These are phyloP conservation scores for Trichomonascus vanleenenianus DNA, from an alignment of 805 yeast genomes.

Conservation along the genomic window DNA sequence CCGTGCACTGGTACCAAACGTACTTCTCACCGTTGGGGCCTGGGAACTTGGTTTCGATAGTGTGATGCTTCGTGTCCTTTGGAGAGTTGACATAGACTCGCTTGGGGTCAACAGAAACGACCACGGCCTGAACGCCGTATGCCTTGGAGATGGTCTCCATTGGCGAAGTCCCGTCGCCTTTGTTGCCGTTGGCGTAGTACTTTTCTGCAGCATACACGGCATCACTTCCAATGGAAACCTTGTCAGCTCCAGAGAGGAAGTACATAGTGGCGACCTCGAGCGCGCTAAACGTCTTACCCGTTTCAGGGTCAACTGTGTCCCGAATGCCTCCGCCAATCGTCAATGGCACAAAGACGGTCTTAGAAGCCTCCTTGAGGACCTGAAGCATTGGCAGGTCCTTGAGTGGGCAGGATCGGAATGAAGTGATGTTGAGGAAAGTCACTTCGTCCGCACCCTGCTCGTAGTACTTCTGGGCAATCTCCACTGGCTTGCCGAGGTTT, in stretches of 20 bases:
- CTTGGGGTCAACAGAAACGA: conserved; percentile 96
- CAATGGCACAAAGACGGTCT: conserved; percentile 89
- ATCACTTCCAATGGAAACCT: conserved; percentile 96
- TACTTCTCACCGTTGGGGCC: conserved; percentile 88
- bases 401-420: conserved; percentile 90
- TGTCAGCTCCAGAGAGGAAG: conserved; percentile 96
- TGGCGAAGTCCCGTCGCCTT: conserved; percentile 69
- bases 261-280: conserved; percentile 84
- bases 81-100: conserved; percentile 69
- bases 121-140: conserved; percentile 96
- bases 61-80: conserved; percentile 48
- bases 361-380: conserved; percentile 74
- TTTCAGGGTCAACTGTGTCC: conserved; percentile 76
- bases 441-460: conserved; percentile 96
- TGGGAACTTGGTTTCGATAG: conserved; percentile 52
- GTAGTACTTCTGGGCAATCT: conserved; percentile 83
- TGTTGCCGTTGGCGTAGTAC: conserved; percentile 51
- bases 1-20: conserved; percentile 93
- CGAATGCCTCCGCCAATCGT: conserved; percentile 98
- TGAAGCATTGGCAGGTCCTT: conserved; percentile 94
- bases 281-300: conserved; percentile 70
- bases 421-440: conserved; percentile 89
- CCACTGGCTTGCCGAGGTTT: conserved; percentile 94
- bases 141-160: conserved; percentile 89
- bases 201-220: conserved; percentile 89